phyloP scores from a whole-genome alignment of 179 eudicot species.

The Spinacia oleracea region DNA sequence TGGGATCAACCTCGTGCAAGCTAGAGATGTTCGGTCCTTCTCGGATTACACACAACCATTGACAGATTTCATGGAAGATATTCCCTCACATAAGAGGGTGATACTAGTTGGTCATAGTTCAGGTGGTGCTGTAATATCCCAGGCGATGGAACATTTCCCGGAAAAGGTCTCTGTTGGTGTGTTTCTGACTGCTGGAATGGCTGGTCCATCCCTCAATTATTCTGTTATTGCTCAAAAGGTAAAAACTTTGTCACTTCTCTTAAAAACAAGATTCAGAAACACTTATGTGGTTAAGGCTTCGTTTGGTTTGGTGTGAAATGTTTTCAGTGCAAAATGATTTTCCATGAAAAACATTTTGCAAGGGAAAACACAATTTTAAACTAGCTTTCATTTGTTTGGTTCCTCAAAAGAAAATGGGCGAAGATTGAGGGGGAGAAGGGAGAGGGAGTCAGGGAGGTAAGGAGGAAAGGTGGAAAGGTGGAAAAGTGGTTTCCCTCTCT shows the following conservation, averaged over 20 bases:
- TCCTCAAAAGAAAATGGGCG: too few species aligned
- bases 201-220: slow-evolving; percentile 26
- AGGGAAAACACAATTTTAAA: too few species aligned
- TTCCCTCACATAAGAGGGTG: slow-evolving; percentile 20
- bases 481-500: too few species aligned
- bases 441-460: too few species aligned
- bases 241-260: too few species aligned
- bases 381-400: too few species aligned
- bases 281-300: neutral
- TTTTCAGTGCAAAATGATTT: too few species aligned
- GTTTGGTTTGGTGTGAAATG: too few species aligned
- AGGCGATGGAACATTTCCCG: slow-evolving; percentile 32
- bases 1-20: slow-evolving; percentile 22
- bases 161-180: slow-evolving; percentile 30
- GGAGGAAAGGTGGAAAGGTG: too few species aligned
- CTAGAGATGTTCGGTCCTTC: slow-evolving; percentile 15
- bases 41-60: slow-evolving; percentile 32
- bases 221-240: slow-evolving; percentile 17
- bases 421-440: too few species aligned
- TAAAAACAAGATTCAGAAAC: too few species aligned
- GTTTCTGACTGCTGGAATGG: slow-evolving; percentile 32
- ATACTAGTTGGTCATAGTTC: slow-evolving; percentile 39
- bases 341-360: too few species aligned
- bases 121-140: slow-evolving; percentile 25
- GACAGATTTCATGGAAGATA: slow-evolving; percentile 22